A percentile compares a stretch with the other conserved stretches of the same genome.
These are phyloP conservation scores for Arachnopeziza araneosa DNA, from an alignment of 2,329 filamentous ascomycete genomes.

Conservation along the genomic window DNA sequence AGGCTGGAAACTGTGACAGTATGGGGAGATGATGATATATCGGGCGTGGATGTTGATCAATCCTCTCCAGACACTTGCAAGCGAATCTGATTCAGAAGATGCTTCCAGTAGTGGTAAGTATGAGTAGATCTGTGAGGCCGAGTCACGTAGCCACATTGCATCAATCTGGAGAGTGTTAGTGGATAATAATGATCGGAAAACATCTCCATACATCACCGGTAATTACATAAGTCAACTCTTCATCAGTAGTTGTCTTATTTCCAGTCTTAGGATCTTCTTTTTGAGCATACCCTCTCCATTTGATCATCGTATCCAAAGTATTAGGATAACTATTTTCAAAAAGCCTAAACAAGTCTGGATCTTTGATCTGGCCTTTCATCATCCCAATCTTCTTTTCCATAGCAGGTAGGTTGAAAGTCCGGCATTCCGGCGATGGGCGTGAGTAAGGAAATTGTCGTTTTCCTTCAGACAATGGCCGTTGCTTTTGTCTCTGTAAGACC, in stretches of 20 bases:
- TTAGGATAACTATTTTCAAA: slow-evolving; percentile 72
- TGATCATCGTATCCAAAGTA: slow-evolving; percentile 67
- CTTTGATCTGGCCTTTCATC: slow-evolving; percentile 63
- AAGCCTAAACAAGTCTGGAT: slow-evolving; percentile 67
- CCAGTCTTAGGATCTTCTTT: slow-evolving; percentile 33
- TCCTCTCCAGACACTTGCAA: slow-evolving; percentile 63
- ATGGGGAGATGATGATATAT: slow-evolving; percentile 66
- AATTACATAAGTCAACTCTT: slow-evolving; percentile 58
- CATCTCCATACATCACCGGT: slow-evolving; percentile 40
- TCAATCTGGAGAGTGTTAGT: slow-evolving; percentile 42
- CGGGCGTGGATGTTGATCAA: slow-evolving; percentile 66
- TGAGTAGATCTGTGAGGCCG: slow-evolving; percentile 68
- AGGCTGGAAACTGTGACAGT: slow-evolving; percentile 88
- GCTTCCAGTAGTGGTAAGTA: slow-evolving; percentile 58
- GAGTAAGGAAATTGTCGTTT: slow-evolving; percentile 73
- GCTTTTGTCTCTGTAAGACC: slow-evolving; percentile 16
- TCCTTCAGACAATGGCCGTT: slow-evolving; percentile 40
- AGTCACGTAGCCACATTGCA: slow-evolving; percentile 87
- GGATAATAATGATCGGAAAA: not conserved
- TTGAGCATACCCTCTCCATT: slow-evolving; percentile 57
- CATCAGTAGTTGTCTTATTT: slow-evolving; percentile 36
- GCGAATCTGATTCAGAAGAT: slow-evolving; percentile 47
- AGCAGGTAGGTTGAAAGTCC: slow-evolving; percentile 70
- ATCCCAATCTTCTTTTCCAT: slow-evolving; percentile 72
- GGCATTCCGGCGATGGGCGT: slow-evolving; percentile 68